Evolutionary conservation across 768 basidiomycete genomes (phyloP).

Genomic region (Podaxis sp.): DNA sequence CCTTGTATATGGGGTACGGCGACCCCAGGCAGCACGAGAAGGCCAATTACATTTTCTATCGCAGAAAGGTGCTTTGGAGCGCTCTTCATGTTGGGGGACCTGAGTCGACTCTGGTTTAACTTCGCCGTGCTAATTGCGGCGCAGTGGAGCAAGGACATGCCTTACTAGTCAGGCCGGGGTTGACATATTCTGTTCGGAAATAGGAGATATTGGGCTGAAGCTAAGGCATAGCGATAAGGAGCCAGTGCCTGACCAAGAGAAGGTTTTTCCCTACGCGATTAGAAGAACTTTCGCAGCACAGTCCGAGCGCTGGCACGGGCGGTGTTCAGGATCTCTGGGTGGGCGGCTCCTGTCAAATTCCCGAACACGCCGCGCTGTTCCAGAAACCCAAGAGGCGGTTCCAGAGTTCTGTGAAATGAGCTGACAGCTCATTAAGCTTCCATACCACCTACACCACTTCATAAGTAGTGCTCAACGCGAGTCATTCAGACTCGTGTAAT

Average conservation of each 20-base stretch:
- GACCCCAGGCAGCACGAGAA: neutral
- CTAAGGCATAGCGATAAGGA: neutral
- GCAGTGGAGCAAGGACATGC: neutral
- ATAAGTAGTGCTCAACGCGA: neutral
- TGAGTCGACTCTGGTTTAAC: neutral
- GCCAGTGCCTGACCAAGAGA: no score
- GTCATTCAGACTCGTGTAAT: neutral
- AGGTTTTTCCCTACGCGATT: neutral
- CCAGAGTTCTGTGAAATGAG: neutral
- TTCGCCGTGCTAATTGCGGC: neutral
- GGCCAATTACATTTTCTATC: neutral
- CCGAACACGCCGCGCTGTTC: neutral
- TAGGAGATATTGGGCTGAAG: neutral
- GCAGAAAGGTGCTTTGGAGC: neutral
- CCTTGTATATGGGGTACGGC: neutral
- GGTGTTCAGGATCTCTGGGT: neutral
- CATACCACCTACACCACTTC: neutral
- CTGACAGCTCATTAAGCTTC: neutral
- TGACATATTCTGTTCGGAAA: constrained; percentile 14
- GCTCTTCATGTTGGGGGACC: neutral
- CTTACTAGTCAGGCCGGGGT: neutral
- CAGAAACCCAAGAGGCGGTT: neutral
- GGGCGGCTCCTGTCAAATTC: no score
- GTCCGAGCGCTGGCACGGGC: neutral
- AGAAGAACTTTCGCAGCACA: neutral